These are phyloP conservation scores for Phragmites australis DNA, from an alignment of 176 grass and related monocot species.

Conservation along the genomic window DNA sequence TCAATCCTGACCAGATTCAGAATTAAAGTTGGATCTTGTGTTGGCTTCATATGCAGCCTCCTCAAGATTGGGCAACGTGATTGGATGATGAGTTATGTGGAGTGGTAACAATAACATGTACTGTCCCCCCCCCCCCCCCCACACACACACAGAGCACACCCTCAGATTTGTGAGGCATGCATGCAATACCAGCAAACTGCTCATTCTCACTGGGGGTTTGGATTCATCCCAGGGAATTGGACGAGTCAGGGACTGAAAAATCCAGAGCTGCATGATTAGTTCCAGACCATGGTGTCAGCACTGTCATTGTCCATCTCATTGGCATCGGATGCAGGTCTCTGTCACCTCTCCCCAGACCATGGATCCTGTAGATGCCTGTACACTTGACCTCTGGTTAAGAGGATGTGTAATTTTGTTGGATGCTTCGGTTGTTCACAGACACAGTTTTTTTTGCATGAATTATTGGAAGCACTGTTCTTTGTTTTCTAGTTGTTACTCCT, in stretches of 20 bases:
- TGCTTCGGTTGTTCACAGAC: neutral
- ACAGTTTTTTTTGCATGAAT: neutral
- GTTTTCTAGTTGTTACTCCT: neutral
- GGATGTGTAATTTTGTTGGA: conserved; percentile 31
- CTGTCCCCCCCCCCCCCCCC: neutral
- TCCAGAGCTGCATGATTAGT: conserved; percentile 59
- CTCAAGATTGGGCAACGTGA: conserved; percentile 57
- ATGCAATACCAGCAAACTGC: conserved; percentile 50
- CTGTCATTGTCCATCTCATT: conserved; percentile 58
- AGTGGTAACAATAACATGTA: conserved; percentile 53
- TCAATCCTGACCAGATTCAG: conserved; percentile 54
- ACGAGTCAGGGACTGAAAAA: conserved; percentile 45
- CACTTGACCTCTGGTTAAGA: conserved; percentile 35
- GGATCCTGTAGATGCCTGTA: conserved; percentile 40
- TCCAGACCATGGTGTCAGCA: conserved; percentile 51
- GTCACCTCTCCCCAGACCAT: conserved; percentile 47
- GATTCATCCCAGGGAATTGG: conserved; percentile 44
- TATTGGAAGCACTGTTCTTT: conserved; percentile 7
- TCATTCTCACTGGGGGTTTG: conserved; percentile 35
- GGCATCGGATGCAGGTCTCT: conserved; percentile 49
- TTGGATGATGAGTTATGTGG: conserved; percentile 53
- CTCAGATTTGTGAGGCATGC: conserved; percentile 42
- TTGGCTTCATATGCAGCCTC: conserved; percentile 45
- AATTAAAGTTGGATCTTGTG: conserved; percentile 60
- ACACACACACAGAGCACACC: conserved; percentile 21